phyloP scores from a whole-genome alignment of 306 rosid species.

The Cicer arietinum region DNA sequence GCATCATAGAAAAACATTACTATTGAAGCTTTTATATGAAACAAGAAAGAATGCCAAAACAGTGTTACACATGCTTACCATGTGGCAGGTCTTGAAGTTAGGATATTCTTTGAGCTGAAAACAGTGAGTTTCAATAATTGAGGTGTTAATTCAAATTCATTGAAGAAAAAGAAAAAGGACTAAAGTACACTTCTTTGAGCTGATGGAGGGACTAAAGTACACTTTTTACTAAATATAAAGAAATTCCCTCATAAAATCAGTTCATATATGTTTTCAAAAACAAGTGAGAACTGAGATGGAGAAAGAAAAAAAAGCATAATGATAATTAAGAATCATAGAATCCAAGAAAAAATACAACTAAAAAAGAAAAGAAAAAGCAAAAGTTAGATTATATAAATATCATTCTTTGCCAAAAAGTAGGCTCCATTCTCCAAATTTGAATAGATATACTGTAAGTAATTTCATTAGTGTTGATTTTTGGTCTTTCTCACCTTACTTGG shows the following conservation, averaged over 20 bases:
- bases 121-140: slow-evolving; percentile 42
- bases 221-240: slow-evolving; percentile 36
- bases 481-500: too few relatives aligned
- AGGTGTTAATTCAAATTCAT: slow-evolving; percentile 31
- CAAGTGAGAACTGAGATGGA: not conserved
- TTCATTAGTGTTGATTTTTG: too few relatives aligned
- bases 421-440: slow-evolving; percentile 10
- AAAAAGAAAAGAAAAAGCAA: slow-evolving; percentile 50
- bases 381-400: slow-evolving; percentile 49
- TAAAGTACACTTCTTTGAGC: slow-evolving; percentile 31
- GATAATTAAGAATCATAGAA: slow-evolving; percentile 56
- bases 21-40: slow-evolving; percentile 2
- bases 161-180: slow-evolving; percentile 42
- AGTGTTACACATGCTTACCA: slow-evolving; percentile 35
- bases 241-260: slow-evolving; percentile 13
- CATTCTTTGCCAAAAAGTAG: slow-evolving; percentile 38
- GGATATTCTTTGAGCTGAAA: slow-evolving; percentile 40
- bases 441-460: too few relatives aligned
- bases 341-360: slow-evolving; percentile 36
- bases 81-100: slow-evolving; percentile 39
- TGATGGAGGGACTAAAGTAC: slow-evolving; percentile 43
- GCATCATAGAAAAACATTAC: not conserved
- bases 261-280: slow-evolving; percentile 44
- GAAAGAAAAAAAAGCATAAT: slow-evolving; percentile 30
- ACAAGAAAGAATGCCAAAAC: not conserved